phyloP scores from a whole-genome alignment of 148 eudicot species.

The Rhododendron griersonianum region DNA sequence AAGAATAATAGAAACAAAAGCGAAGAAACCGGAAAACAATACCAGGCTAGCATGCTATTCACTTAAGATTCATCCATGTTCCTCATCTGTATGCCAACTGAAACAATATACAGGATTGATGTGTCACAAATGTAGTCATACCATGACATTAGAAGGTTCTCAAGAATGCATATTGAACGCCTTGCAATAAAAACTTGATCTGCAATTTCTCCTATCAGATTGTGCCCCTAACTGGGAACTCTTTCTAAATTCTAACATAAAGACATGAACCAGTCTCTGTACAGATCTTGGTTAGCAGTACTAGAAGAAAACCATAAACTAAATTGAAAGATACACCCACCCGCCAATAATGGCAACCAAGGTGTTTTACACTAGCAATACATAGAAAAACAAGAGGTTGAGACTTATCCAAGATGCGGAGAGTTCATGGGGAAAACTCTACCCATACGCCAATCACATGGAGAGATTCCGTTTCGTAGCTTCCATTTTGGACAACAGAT shows the following conservation, averaged over 20 bases:
- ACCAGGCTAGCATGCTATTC: background rate
- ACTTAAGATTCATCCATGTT: background rate
- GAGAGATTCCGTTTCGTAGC: constrained; percentile 57
- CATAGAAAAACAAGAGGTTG: background rate
- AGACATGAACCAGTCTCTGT: constrained; percentile 18
- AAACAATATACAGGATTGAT: background rate
- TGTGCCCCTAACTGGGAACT: constrained; percentile 7
- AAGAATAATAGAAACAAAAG: background rate
- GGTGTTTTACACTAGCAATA: background rate
- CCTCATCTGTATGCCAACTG: background rate
- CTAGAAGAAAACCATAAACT: constrained; percentile 1
- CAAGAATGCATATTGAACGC: background rate
- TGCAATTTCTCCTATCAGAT: background rate
- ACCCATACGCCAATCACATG: constrained; percentile 23
- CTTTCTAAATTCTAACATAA: constrained; percentile 2
- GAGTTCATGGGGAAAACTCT: background rate
- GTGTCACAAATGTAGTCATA: background rate
- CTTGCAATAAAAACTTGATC: background rate
- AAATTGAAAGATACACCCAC: background rate
- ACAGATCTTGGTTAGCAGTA: constrained; percentile 16
- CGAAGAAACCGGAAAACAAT: background rate
- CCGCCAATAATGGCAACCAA: background rate
- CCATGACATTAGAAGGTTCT: background rate
- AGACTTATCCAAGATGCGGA: background rate
- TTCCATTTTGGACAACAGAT: constrained; percentile 84